Base-by-base conservation (phyloP, 2,329 filamentous ascomycete species). In the Coleophoma crateriformis region DNA sequence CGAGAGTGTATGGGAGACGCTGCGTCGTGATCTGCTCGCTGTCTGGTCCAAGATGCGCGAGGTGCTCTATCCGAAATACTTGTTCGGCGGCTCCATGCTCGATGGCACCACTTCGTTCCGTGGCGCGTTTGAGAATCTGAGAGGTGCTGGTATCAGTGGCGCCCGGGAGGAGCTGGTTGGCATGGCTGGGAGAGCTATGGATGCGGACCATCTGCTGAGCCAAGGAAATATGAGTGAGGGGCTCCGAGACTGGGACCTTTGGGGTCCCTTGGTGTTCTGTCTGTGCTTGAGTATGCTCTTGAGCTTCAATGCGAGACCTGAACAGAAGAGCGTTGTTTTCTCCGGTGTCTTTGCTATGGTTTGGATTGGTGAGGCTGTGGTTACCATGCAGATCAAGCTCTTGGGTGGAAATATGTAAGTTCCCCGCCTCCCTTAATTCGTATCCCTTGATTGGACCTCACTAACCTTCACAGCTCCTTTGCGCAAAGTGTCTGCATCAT, bases 21-120 rank as follows among this genome's bases (percentile, higher is more conserved):
- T 99, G 53, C 89, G 88, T 47, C 86, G 94, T 58, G 94, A 99
- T 68, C 73, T 99, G 57, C 71, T 92, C 7, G 94, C 90, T 22
- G 90, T 97, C 34, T 97, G 94, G 92, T 88, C 89, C 71, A 99
- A 99, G 78, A 90, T 99, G 85, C 85, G 88, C 68, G 92, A 96
- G 75, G 94, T 99, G 37, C 81, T 99, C 53, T 99, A 90, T 71
- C 94, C 94, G 15, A 91, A 91, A 64, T 97, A 97, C 72, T 78
- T 99, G 45, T 85, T 99, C 20, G 81, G 80, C 34, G 82, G 82
- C 32, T 81, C 78, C 51, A 83, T 85, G 79, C 76, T 83, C 49
- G 79, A 83, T 53, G 68, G 67, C 39, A 70, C 81, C 74, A 44
- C 74, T 4, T 71, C 70, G 34, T 61, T 85, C 8, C 76, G 82